Percentiles rank a stretch among this genome's conserved stretches.
Conservation (phyloP, 306 rosid species). For the Trichosanthes cucumerina region DNA sequence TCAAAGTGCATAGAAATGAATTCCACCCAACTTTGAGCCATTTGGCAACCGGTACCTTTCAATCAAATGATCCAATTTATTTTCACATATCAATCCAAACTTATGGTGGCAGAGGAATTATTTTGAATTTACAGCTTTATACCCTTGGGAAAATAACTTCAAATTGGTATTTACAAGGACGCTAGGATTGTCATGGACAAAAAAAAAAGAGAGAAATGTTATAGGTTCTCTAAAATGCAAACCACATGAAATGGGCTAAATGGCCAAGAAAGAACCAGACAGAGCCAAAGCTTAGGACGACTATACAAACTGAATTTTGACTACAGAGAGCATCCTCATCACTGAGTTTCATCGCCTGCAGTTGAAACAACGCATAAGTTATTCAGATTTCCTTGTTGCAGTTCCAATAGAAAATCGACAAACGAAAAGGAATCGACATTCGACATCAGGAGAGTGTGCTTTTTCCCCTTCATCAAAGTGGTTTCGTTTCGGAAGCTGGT, state of each 20-base stretch:
- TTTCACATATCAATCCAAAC: not conserved
- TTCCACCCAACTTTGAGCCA: not conserved
- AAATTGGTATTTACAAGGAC: not conserved
- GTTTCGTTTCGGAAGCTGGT: not conserved
- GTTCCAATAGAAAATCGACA: not conserved
- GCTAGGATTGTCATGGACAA: not conserved
- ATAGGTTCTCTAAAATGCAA: constrained; percentile 1
- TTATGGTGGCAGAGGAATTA: not conserved
- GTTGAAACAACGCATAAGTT: constrained; percentile 8
- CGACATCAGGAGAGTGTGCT: not conserved
- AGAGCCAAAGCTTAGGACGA: not conserved
- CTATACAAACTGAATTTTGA: not conserved
- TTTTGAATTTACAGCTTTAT: not conserved
- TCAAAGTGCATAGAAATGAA: not conserved
- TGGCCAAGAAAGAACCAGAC: not conserved
- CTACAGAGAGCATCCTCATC: not conserved
- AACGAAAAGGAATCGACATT: not conserved
- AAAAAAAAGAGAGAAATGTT: not conserved
- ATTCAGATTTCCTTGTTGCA: constrained; percentile 18
- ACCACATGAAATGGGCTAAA: not conserved
- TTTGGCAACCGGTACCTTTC: not conserved
- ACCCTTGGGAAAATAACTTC: constrained; percentile 3
- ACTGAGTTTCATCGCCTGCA: not conserved
- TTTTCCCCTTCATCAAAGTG: not conserved
- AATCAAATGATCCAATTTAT: not conserved